These are phyloP conservation scores for Cryptosporidium sp. DNA, from an alignment of 169 alveolate species.

Conservation along the genomic window DNA sequence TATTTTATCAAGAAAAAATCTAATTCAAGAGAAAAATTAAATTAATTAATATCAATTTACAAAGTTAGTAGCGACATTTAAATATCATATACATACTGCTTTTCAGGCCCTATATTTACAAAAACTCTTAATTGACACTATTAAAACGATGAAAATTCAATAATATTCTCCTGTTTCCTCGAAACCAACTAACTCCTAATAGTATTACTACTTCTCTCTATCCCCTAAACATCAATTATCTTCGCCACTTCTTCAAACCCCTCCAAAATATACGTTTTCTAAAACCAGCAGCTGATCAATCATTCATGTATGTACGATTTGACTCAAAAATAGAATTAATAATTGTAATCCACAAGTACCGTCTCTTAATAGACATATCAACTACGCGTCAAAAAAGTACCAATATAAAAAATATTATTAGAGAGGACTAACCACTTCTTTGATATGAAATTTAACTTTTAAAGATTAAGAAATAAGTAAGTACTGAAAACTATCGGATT, in stretches of 20 bases:
- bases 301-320: neutral
- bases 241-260: neutral
- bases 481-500: neutral
- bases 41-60: neutral
- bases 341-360: slow-evolving; percentile 31
- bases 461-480: neutral
- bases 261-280: neutral
- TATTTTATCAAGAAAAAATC: neutral
- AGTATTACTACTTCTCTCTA: no score
- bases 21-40: neutral
- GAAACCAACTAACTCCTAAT: no score
- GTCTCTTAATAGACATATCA: slow-evolving; percentile 74
- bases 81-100: no score
- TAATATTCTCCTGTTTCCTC: neutral
- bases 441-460: slow-evolving; percentile 10
- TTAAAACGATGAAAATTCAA: neutral
- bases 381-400: slow-evolving; percentile 55
- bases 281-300: neutral
- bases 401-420: neutral
- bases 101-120: no score
- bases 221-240: neutral
- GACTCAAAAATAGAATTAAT: neutral
- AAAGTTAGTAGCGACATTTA: neutral
- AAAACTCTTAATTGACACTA: neutral
- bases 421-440: slow-evolving; percentile 36